Base-by-base conservation (phyloP, 2,329 filamentous ascomycete species). In the Nannizzia gypsea region DNA sequence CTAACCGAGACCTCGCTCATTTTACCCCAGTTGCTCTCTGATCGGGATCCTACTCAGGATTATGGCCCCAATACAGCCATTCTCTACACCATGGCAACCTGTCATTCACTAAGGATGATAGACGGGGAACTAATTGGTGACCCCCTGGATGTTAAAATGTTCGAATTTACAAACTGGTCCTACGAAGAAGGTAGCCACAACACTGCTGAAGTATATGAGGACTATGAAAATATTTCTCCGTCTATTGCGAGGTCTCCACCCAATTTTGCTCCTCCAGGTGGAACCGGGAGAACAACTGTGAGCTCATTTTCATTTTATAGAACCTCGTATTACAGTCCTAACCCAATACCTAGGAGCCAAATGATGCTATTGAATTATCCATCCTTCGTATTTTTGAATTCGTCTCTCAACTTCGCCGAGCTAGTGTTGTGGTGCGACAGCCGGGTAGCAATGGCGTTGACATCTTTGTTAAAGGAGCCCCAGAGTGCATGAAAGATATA, bases 91-190 rank as follows among this genome's bases (percentile, higher is more conserved):
- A 99, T 99, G 93, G 90, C 93, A 6, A 99, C 93, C 0, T 99
- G 93, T 61, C 93, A 99, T 71, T 95, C 92, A 0, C 79, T 99
- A 6, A 84, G 91, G 54, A 83, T 87, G 9, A 86, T 99, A 15
- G 91, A 97, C 63, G 87, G 83, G 55, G 90, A 96, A 69, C 81
- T 97, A 44, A 81, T 99, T 36, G 93, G 93, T 0, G 93, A 99
- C 68, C 93, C 95, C 3, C 78, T 99, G 1, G 93, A 99, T 71
- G 80, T 96, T 60, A 97, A 97, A 71, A 99, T 99, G 93, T 99
- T 99, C 70, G 87, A 96, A 64, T 99, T 96, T 66, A 97, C 93
- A 0, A 82, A 83, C 4, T 99, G 93, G 93, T 82, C 83, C 2
- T 99, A 89, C 66, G 88, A 96, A 70, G 93, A 99, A 76, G 90